Percentiles rank a stretch among this genome's conserved stretches.
Evolutionary conservation across 768 basidiomycete genomes (phyloP).

Genomic region (Podaxis carcinomalis): DNA sequence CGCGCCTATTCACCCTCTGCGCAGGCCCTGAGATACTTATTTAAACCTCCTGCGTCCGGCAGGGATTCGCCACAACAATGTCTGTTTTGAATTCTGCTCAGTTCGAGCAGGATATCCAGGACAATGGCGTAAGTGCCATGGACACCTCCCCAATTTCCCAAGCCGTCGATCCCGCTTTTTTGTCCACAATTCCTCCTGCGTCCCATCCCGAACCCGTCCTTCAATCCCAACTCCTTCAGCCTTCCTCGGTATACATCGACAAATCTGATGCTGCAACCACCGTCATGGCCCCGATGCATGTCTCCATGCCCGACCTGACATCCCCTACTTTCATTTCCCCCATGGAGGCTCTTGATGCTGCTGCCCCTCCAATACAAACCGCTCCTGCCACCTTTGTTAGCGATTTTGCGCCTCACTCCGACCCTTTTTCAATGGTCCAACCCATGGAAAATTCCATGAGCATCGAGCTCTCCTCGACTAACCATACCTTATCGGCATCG

Average conservation of each 20-base stretch:
- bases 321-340: constrained; percentile 25
- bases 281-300: constrained; percentile 30
- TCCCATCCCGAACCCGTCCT: constrained; percentile 18
- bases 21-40: constrained; percentile 13
- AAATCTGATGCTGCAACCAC: constrained; percentile 22
- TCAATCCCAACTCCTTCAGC: constrained; percentile 26
- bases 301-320: constrained; percentile 33
- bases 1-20: background rate
- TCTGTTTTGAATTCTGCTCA: constrained; percentile 20
- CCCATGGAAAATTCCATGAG: constrained; percentile 30
- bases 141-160: constrained; percentile 29
- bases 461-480: constrained; percentile 33
- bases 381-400: constrained; percentile 35
- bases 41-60: constrained; percentile 11
- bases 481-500: constrained; percentile 28
- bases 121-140: constrained; percentile 27
- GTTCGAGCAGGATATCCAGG: constrained; percentile 29
- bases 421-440: constrained; percentile 29
- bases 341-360: constrained; percentile 27
- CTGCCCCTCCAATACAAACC: constrained; percentile 21
- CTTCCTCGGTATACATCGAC: constrained; percentile 30
- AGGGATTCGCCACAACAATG: constrained; percentile 6
- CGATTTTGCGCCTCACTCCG: constrained; percentile 30
- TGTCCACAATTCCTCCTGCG: constrained; percentile 16
- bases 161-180: constrained; percentile 21